A percentile compares a stretch with the other conserved stretches of the same genome.
These are phyloP conservation scores for Rasamsonia emersonii DNA, from an alignment of 2,329 filamentous ascomycete genomes.

Conservation along the genomic window DNA sequence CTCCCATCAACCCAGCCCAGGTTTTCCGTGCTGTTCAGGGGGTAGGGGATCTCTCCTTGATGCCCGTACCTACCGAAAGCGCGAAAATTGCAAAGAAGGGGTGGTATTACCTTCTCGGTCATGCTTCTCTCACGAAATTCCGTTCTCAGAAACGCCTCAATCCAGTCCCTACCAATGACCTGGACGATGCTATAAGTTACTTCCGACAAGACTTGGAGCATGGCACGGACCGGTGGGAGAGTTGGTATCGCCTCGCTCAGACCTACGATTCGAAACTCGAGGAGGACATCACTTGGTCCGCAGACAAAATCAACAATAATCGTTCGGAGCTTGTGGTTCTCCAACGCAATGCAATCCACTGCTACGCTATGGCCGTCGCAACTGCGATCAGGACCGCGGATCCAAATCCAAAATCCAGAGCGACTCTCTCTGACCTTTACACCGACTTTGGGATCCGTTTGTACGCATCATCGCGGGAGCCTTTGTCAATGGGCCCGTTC, in stretches of 20 bases:
- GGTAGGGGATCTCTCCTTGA: constrained; percentile 62
- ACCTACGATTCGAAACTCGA: constrained; percentile 83
- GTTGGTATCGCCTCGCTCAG: constrained; percentile 81
- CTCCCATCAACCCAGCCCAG: constrained; percentile 70
- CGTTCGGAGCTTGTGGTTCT: constrained; percentile 63
- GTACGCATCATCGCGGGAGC: constrained; percentile 60
- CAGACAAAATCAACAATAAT: constrained; percentile 84
- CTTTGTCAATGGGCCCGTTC: constrained; percentile 61
- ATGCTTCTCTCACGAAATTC: constrained; percentile 84
- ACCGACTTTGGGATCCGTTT: constrained; percentile 60
- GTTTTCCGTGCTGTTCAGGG: constrained; percentile 76
- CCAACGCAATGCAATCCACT: constrained; percentile 75
- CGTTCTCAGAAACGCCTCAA: constrained; percentile 67
- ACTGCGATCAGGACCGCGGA: constrained; percentile 51
- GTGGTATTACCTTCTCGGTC: constrained; percentile 87
- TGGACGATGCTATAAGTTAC: constrained; percentile 72
- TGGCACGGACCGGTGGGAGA: constrained; percentile 74
- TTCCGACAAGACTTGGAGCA: constrained; percentile 76
- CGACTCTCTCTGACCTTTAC: constrained; percentile 57
- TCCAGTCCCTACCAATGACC: constrained; percentile 70
- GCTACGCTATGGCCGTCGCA: constrained; percentile 62
- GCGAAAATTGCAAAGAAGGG: constrained; percentile 65
- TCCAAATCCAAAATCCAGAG: constrained; percentile 43
- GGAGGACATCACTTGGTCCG: constrained; percentile 78
- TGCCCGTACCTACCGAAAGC: constrained; percentile 61